Conservation (phyloP, 1,284 basidiomycete species). For the Puccinia polysora region DNA sequence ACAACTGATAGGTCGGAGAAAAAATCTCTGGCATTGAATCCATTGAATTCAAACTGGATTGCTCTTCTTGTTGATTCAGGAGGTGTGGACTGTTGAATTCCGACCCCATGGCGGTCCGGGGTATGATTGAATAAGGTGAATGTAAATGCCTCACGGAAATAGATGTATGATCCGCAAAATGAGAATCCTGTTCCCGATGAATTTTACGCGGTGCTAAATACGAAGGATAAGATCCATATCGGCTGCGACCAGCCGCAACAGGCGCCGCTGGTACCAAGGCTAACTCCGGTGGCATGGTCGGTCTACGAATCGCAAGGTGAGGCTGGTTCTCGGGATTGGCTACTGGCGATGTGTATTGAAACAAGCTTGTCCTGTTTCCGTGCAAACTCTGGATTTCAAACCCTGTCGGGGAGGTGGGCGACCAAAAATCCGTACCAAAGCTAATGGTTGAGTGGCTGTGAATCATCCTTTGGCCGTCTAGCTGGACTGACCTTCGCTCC, state of each 20-base stretch:
- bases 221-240: constrained; percentile 11
- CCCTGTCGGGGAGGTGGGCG: constrained; percentile 4
- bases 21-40: too few relatives aligned
- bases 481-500: background rate
- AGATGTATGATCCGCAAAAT: too few relatives aligned
- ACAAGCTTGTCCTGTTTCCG: background rate
- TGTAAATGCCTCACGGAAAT: too few relatives aligned
- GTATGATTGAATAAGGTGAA: too few relatives aligned
- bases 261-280: constrained; percentile 10
- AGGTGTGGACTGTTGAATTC: too few relatives aligned
- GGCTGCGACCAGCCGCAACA: background rate
- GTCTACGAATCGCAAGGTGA: background rate
- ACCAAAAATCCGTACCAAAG: constrained; percentile 7
- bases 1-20: too few relatives aligned
- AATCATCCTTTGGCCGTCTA: background rate
- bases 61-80: too few relatives aligned
- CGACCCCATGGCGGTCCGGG: too few relatives aligned
- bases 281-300: constrained; percentile 13
- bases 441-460: background rate
- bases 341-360: background rate
- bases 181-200: too few relatives aligned
- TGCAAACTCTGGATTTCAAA: background rate
- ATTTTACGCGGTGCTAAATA: too few relatives aligned
- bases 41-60: too few relatives aligned
- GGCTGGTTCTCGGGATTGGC: background rate